phyloP scores from a whole-genome alignment of 2,329 filamentous ascomycete species.

The Colletotrichum musae region DNA sequence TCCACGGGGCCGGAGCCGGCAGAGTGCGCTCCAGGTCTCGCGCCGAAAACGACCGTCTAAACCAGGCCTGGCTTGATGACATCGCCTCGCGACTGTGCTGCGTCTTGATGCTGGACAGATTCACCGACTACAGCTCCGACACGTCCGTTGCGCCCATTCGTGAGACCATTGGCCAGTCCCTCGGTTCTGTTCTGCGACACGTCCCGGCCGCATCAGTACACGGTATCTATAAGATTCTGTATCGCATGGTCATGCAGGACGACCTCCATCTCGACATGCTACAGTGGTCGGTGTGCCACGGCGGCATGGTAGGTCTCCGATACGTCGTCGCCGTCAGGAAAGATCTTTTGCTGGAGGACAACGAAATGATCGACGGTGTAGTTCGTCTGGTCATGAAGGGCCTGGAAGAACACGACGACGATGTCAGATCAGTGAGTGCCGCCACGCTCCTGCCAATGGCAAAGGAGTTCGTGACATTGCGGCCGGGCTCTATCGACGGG shows the following conservation, averaged over 20 bases:
- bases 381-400: conserved; percentile 96
- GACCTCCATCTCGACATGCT: conserved; percentile 81
- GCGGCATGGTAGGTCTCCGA: conserved; percentile 95
- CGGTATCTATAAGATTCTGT: conserved; percentile 86
- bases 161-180: conserved; percentile 93
- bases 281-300: conserved; percentile 96
- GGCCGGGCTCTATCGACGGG: conserved; percentile 81
- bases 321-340: conserved; percentile 97
- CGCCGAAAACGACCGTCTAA: conserved; percentile 82
- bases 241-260: conserved; percentile 92
- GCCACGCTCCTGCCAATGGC: conserved; percentile 98
- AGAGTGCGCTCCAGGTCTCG: conserved; percentile 79
- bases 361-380: conserved; percentile 91
- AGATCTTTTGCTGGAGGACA: conserved; percentile 88
- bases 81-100: conserved; percentile 95
- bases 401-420: conserved; percentile 90
- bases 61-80: conserved; percentile 91
- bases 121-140: conserved; percentile 97
- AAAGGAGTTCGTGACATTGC: conserved; percentile 91
- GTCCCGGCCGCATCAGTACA: conserved; percentile 85
- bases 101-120: conserved; percentile 96
- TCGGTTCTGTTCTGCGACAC: conserved; percentile 90
- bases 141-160: conserved; percentile 96
- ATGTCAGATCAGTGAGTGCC: conserved; percentile 96
- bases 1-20: conserved; percentile 92